These are phyloP conservation scores for Skeletonema menzelii DNA, from an alignment of 108 stramenopile genomes.

Conservation along the genomic window DNA sequence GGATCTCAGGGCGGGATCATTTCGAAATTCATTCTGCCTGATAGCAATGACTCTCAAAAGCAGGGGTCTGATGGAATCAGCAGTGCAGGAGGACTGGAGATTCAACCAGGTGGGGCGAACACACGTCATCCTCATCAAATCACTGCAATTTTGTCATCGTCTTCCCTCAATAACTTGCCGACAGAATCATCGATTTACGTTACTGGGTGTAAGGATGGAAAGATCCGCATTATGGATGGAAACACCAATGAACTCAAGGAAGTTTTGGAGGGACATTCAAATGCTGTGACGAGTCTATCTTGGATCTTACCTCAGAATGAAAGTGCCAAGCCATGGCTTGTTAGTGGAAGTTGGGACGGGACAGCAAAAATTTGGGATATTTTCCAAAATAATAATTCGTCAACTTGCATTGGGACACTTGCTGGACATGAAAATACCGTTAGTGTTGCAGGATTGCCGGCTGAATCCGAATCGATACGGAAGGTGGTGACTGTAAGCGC, in stretches of 20 bases:
- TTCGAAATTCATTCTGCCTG: constrained; percentile 27
- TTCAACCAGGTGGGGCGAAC: constrained; percentile 39
- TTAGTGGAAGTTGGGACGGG: constrained; percentile 89
- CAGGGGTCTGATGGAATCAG: neutral
- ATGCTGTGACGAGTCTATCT: constrained; percentile 78
- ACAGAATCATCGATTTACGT: constrained; percentile 32
- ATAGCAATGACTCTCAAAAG: neutral
- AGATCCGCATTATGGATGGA: constrained; percentile 70
- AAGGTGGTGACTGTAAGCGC: constrained; percentile 76
- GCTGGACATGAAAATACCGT: constrained; percentile 84
- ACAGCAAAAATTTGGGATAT: constrained; percentile 84
- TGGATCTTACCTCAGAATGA: constrained; percentile 26
- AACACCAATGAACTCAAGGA: constrained; percentile 42
- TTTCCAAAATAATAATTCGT: constrained; percentile 6
- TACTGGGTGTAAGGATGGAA: constrained; percentile 81
- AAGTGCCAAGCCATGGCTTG: constrained; percentile 37
- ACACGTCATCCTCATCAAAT: constrained; percentile 55
- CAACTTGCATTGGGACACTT: constrained; percentile 56
- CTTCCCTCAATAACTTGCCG: neutral
- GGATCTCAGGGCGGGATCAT: constrained; percentile 45
- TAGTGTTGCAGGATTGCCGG: constrained; percentile 62
- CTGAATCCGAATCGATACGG: constrained; percentile 19
- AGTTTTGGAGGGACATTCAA: constrained; percentile 72
- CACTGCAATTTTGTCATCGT: constrained; percentile 38
- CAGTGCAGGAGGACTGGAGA: constrained; percentile 7